These are phyloP conservation scores for Solanum habrochaites DNA, from an alignment of 257 asterid genomes.

Conservation along the genomic window DNA sequence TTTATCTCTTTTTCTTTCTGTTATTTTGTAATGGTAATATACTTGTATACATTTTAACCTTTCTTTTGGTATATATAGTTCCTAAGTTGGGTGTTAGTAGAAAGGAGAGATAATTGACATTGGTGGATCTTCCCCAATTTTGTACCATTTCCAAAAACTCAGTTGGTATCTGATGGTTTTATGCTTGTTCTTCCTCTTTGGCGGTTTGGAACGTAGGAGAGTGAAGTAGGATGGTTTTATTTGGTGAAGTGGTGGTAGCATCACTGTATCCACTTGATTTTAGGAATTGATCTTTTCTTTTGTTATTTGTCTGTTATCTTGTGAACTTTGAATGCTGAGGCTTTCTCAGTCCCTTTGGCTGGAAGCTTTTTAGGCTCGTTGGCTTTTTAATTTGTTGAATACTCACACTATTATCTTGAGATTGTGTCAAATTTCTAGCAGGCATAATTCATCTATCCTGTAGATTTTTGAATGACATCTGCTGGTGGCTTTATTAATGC, in stretches of 20 bases:
- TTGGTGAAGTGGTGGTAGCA: neutral
- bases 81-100: neutral
- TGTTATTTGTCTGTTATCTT: neutral
- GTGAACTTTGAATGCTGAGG: neutral
- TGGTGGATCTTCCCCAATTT: neutral
- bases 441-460: conserved; percentile 6
- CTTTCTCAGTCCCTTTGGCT: neutral
- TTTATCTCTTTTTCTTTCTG: neutral
- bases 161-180: neutral
- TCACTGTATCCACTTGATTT: neutral
- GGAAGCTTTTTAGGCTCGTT: neutral
- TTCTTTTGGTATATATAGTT: neutral
- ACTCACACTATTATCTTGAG: neutral
- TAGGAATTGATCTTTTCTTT: neutral
- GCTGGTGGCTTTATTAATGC: conserved; percentile 52
- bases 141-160: neutral
- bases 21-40: neutral
- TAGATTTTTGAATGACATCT: conserved; percentile 31
- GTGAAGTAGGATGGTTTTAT: neutral
- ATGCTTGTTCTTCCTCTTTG: neutral
- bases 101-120: neutral
- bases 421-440: conserved; percentile 5
- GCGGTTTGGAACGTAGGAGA: neutral
- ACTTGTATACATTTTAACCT: neutral
- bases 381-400: neutral